These are phyloP conservation scores for Acidomyces sp. DNA, from an alignment of 495 filamentous ascomycete species.

Conservation along the genomic window DNA sequence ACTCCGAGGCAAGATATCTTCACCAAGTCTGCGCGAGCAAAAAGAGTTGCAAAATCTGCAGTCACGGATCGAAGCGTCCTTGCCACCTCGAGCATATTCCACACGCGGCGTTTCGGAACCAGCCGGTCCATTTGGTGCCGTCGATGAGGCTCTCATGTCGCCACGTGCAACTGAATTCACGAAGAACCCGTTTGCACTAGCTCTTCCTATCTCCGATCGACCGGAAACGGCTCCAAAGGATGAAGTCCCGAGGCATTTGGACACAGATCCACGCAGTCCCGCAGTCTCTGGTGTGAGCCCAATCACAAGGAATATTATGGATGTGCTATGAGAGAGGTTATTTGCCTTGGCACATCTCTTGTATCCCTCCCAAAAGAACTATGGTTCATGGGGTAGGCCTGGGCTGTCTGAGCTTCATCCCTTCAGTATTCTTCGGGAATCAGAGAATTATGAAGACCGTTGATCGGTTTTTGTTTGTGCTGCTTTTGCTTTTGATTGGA, in stretches of 20 bases:
- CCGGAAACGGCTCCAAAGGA: constrained; percentile 4
- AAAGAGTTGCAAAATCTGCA: constrained; percentile 26
- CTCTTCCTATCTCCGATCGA: background rate
- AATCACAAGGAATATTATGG: constrained; percentile 50
- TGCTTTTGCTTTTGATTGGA: no score
- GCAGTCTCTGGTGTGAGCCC: constrained; percentile 50
- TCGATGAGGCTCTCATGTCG: constrained; percentile 27
- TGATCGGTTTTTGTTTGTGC: no score
- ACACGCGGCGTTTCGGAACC: constrained; percentile 2
- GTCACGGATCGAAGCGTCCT: constrained; percentile 23
- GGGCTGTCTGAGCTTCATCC: no score
- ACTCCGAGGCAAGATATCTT: constrained; percentile 26
- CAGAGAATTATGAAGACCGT: no score
- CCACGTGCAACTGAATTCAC: constrained; percentile 33
- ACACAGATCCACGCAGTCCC: constrained; percentile 50
- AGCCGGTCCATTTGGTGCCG: constrained; percentile 12
- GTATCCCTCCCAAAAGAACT: no score
- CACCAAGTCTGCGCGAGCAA: constrained; percentile 27
- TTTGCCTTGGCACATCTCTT: no score
- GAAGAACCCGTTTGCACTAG: constrained; percentile 28
- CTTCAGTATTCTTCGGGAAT: no score
- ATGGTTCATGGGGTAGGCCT: no score
- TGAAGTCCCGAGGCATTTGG: constrained; percentile 27
- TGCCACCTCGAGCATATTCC: constrained; percentile 18
- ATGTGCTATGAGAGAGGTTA: constrained; percentile 37